Evolutionary conservation across 129 eudicot genomes (phyloP).

Genomic region (Sambucus nigra): DNA sequence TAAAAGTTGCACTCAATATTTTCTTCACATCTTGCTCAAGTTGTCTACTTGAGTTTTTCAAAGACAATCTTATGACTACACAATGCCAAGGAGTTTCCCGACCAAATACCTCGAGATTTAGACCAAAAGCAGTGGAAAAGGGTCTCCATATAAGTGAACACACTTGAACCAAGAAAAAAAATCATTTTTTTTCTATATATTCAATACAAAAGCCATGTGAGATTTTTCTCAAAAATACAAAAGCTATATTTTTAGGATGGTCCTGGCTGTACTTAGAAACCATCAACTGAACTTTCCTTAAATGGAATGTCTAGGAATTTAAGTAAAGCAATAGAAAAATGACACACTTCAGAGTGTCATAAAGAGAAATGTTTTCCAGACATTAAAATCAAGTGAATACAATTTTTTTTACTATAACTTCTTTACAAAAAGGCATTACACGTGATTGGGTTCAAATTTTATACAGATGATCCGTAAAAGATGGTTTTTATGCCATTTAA

Average conservation of each 20-base stretch:
- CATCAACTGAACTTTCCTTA: neutral
- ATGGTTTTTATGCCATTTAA: too few species aligned
- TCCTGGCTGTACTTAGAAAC: neutral
- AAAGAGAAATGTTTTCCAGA: neutral
- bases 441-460: too few species aligned
- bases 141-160: slow-evolving; percentile 2
- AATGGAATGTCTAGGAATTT: neutral
- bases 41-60: slow-evolving; percentile 2
- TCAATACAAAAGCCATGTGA: neutral
- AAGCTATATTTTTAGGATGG: neutral
- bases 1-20: too few species aligned
- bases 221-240: neutral
- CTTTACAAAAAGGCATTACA: neutral
- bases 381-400: neutral
- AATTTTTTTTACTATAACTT: neutral
- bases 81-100: neutral
- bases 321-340: neutral
- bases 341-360: neutral
- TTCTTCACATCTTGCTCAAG: neutral
- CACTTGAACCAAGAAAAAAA: neutral
- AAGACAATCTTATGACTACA: neutral
- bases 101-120: slow-evolving; percentile 1
- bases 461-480: too few species aligned
- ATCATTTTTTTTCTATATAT: neutral
- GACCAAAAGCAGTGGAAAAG: slow-evolving; percentile 2